Evolutionary conservation across 2,329 filamentous ascomycete genomes (phyloP), one percentile per base, ranked within the genome.

Genomic region (Penicillium fuscoglaucum): DNA sequence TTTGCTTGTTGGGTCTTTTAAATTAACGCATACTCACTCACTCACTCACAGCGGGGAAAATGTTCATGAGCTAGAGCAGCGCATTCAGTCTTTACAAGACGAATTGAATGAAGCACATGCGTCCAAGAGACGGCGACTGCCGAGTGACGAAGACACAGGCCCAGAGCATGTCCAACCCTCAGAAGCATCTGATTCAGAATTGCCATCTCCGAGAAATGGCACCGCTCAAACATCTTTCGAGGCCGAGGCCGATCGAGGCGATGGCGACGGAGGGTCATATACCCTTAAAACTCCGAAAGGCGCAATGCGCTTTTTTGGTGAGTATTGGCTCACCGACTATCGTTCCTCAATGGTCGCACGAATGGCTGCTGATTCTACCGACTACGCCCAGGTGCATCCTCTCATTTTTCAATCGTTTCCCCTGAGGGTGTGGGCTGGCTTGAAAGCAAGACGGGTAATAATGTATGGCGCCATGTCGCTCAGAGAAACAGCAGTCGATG

Each of bases 301-400:
- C 26, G 60, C 44, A 35, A 65, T 64, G 58, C 62, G 65, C 15
- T 66, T 62, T 46, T 66, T 60, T 47, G 65, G 62, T 67, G 19
- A 28, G 55, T 53, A 48, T 35, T 39, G 6, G 39, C 26, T 33
- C 19, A 15, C 28, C 6, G 28, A 4, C 2, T 19, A 31, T 35
- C 12, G 10, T 37, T 28, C 29, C 45, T 24, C 19, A 29, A 45
- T 19, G 29, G 41, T 62, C 10, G 44, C 47, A 49, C 46, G 24
- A 50, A 40, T 4, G 21, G 10, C 17, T 26, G 35, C 49, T 48
- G 26, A 53, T 46, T 52, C 26, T 52, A 44, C 52, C 26, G 53
- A 43, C 37, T 43, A 41, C 2, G 7, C 21, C 17, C 37, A 61
- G 61, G 64, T 10, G 61, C 61, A n/a, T 66, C 64, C 29, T 64